Evolutionary conservation across 495 filamentous ascomycete species (phyloP), one percentile per base, ranked within the genome.

Genomic region (Penicillium pancosmium): DNA sequence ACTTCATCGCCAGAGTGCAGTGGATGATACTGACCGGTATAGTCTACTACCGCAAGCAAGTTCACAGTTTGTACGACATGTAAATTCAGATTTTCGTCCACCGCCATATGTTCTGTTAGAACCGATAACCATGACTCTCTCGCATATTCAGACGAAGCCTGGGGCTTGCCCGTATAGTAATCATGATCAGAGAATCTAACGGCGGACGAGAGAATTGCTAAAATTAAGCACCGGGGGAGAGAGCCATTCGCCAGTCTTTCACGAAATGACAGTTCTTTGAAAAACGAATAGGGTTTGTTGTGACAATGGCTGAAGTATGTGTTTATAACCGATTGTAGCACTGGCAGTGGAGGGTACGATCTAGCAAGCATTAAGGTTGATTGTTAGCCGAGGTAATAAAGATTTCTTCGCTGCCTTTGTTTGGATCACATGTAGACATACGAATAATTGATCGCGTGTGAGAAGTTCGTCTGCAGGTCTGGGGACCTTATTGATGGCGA

Each of bases 201-300:
- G 0, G 71, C 68, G 2, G 65, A 67, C 3, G 71, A 63, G 3
- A 72, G 57, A 0, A 72, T 52, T 13, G 67, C 69, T 2, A 70
- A 54, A 5, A 70, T 16, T 35, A 73, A 40, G 47, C 63, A 68
- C 7, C 57, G 59, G 0, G 71, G 67, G 0, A 73, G 13, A 11
- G 49, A 10, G 15, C 57, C 47, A 19, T 43, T 44, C 12, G 62
- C 43, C 2, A 71, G 27, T 16, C 57, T 59, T 13, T 62, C 57
- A 4, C 68, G 63, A 43, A 74, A 74, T 1, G 51, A 63, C 10
- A 43, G 19, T 48, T 72, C 69, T 18, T 68, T 68, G 47, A 74
- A 66, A 41, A 66, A 69, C 1, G 63, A 67, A 55, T 74, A 74
- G 0, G 71, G 71, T 40, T 69, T 67, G 33, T 74, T 72, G 35